Base-by-base conservation (phyloP, 2,329 filamentous ascomycete species). In the Polychaeton citri region DNA sequence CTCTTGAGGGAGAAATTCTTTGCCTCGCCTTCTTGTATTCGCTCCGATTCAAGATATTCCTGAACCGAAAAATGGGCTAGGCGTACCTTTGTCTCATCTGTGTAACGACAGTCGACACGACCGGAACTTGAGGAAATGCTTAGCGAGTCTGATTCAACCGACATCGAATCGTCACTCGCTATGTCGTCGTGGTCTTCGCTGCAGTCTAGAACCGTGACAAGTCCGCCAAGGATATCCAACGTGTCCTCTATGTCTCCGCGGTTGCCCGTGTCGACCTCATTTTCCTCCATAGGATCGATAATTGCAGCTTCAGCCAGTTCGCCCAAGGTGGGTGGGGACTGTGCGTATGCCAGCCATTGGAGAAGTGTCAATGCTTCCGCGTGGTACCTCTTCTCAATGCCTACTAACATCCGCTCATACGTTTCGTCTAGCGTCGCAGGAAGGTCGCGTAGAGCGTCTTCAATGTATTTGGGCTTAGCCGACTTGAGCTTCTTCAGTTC, bases 51-150 rank as follows among this genome's bases (percentile, higher is more conserved):
- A n/a, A 50, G 40, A 32, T 49, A 50, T 35, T 50, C 46, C 30
- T 46, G 37, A 2, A 50, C 43, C 5, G 46, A 46, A 34, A 48
- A 49, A 36, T 50, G 47, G 20, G 46, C 44, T 6, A 50, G 42
- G 13, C 42, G 35, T 5, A 50, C 35, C 26, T 32, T 40, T 12
- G 35, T 45, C 17, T 37, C 33, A 16, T 4, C 20, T 8, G n/a
- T 37, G 21, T 36, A 15, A 13, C 17, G 13, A 19, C 18, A n/a
- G 12, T 30, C 18, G 9, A 12, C 6, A 28, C 30, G 24, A 30
- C 32, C 19, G 19, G 16, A 36, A 26, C 32, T 21, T n/a, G 30
- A 32, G 16, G 30, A 34, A n/a, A 24, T 21, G 20, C 15, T n/a
- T 19, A n/a, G 4, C 12, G 15, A 17, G 18, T 10, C n/a, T 5